Percentiles rank a stretch among this genome's conserved stretches.
phyloP scores from a whole-genome alignment of 768 basidiomycete genomes.

The Cyclocybe aegerita region DNA sequence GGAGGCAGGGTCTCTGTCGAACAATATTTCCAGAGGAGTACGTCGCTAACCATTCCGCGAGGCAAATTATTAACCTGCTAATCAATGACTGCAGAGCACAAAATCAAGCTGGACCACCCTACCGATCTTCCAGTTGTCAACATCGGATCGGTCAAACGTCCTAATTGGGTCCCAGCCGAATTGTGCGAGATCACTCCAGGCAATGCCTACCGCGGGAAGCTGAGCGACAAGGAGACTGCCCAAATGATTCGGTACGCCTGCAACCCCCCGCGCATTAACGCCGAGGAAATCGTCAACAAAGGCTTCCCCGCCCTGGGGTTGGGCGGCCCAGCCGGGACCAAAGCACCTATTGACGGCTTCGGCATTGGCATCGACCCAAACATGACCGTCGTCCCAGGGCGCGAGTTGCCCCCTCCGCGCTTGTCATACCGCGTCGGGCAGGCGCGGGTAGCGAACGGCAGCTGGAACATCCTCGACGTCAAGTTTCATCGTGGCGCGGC shows the following conservation, averaged over 20 bases:
- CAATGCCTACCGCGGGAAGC: slow-evolving; percentile 57
- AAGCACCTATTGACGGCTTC: slow-evolving; percentile 48
- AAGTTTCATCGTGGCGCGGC: slow-evolving; percentile 59
- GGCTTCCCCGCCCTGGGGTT: slow-evolving; percentile 60
- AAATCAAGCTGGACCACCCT: slow-evolving; percentile 43
- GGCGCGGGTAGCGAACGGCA: slow-evolving; percentile 51
- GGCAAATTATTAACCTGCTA: neutral
- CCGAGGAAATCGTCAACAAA: slow-evolving; percentile 51
- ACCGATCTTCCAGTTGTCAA: slow-evolving; percentile 53
- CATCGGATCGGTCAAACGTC: slow-evolving; percentile 32
- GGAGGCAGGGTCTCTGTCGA: slow-evolving; percentile 59
- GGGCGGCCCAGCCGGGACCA: slow-evolving; percentile 20
- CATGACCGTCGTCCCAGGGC: slow-evolving; percentile 65
- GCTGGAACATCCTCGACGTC: slow-evolving; percentile 77
- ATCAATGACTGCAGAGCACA: slow-evolving; percentile 47
- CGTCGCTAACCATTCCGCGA: slow-evolving; percentile 16
- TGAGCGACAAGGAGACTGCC: slow-evolving; percentile 59
- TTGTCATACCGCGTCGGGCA: slow-evolving; percentile 53
- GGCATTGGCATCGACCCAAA: slow-evolving; percentile 51
- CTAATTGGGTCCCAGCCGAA: slow-evolving; percentile 61
- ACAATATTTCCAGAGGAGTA: slow-evolving; percentile 63
- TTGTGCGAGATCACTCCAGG: slow-evolving; percentile 64
- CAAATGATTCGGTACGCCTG: slow-evolving; percentile 74
- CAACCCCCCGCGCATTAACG: slow-evolving; percentile 60
- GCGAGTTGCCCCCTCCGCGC: slow-evolving; percentile 60